Conservation (phyloP, 495 filamentous ascomycete genomes). For the Saxophila tyrrhenica region DNA sequence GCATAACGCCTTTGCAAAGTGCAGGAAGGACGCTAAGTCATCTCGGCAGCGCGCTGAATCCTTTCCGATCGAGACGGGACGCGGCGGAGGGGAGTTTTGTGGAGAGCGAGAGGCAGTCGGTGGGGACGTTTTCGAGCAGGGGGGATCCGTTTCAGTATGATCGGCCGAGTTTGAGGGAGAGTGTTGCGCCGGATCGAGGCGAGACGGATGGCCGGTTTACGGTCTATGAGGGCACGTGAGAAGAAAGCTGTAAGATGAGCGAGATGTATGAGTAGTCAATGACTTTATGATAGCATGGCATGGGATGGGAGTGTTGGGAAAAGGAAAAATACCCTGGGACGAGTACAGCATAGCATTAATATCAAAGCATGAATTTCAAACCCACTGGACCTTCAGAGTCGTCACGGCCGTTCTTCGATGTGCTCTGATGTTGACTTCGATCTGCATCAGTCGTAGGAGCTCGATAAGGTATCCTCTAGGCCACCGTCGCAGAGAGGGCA, state of each 20-base stretch:
- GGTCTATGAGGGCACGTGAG: conserved; percentile 4
- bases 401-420: no score
- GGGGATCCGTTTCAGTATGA: conserved; percentile 17
- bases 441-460: no score
- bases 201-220: not conserved
- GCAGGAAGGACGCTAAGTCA: conserved; percentile 10
- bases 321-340: not conserved
- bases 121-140: conserved; percentile 6
- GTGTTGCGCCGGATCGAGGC: not conserved
- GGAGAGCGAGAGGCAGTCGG: not conserved
- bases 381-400: no score
- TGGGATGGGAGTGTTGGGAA: not conserved
- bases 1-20: conserved; percentile 12
- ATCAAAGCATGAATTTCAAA: no score
- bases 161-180: conserved; percentile 6
- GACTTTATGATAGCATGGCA: no score
- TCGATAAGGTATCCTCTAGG: not conserved
- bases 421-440: no score
- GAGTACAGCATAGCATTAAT: no score
- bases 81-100: not conserved
- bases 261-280: not conserved
- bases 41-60: conserved; percentile 10
- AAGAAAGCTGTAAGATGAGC: not conserved
- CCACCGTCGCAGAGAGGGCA: not conserved
- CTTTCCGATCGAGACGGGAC: conserved; percentile 2